phyloP scores from a whole-genome alignment of 2,329 filamentous ascomycete genomes.

The Penicillium capsulatum region DNA sequence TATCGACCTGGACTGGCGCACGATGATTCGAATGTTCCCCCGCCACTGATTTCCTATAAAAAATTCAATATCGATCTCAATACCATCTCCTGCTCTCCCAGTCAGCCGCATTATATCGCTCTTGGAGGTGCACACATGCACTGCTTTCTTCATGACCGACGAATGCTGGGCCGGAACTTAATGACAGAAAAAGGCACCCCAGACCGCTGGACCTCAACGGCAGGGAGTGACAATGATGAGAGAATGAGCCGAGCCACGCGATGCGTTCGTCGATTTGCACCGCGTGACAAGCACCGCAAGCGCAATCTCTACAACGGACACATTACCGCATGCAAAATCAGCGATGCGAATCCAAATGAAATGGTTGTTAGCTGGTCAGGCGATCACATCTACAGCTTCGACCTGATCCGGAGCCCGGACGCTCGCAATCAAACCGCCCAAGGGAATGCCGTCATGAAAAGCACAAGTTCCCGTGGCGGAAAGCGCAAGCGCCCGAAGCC shows the following conservation, averaged over 20 bases:
- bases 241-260: conserved; percentile 57
- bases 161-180: conserved; percentile 61
- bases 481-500: conserved; percentile 57
- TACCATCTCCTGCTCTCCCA: conserved; percentile 63
- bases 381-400: conserved; percentile 63
- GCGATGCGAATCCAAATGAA: conserved; percentile 63
- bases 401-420: conserved; percentile 57
- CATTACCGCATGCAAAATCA: conserved; percentile 68
- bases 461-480: conserved; percentile 31
- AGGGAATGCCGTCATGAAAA: conserved; percentile 23
- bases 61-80: conserved; percentile 61
- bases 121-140: conserved; percentile 65
- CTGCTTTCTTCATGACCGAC: conserved; percentile 64
- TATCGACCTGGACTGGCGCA: conserved; percentile 39
- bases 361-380: conserved; percentile 66
- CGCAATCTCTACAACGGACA: conserved; percentile 53
- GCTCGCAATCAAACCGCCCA: conserved; percentile 42
- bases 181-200: conserved; percentile 50
- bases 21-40: conserved; percentile 53
- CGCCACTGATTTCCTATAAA: conserved; percentile 64
- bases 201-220: conserved; percentile 38
- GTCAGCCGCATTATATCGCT: conserved; percentile 66
- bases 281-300: conserved; percentile 52
- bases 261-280: conserved; percentile 64
- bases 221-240: conserved; percentile 50